Base-by-base conservation (phyloP, 805 yeast species). In the Kuraishia borneana region DNA sequence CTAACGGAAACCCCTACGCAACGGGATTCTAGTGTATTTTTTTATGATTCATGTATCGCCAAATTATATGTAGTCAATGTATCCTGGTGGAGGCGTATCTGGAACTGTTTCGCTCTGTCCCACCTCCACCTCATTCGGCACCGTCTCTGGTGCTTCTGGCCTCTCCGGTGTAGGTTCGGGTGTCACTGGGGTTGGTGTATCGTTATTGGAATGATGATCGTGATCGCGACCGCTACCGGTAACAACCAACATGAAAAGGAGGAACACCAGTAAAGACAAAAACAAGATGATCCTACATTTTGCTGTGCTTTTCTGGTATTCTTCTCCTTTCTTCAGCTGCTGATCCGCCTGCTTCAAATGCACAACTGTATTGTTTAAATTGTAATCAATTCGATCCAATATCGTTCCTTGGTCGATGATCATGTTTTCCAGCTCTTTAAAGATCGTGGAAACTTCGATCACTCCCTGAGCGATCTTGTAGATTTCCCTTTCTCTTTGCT, bases 371-470 rank as follows among this genome's bases (percentile, higher is more conserved):
- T 76, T 76, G 40, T 80, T 81, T 39, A 92, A 60, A 51, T 92
- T 92, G 54, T 89, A 92, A 56, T 89, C 98, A 37, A 92, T 89
- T 44, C 96, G 64, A 56, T 92, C 98, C 39, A 92, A 65, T 30
- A 92, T 69, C 0, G 96, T 84, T 1, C 98, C 98, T 57, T 92
- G 98, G 48, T 92, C 97, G 36, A 92, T 81, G 29, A 92, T 83
- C 68, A 92, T 65, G 26, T 76, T 73, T 48, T 94, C 96, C 71
- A 92, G 72, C 49, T 92, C 97, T 51, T 82, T 81, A 62, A 92
- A 92, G 30, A 92, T 89, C 2, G 89, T 84, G 21, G 94, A 82
- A 1, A 92, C 83, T 52, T 92, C 99, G 27, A 89, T 61, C 30
- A 92, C 94, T 34, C 96, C 95, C 63, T 83, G 84, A 3, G 98